phyloP scores from a whole-genome alignment of 2,329 filamentous ascomycete genomes.

The Myriosclerotinia curreyana region DNA sequence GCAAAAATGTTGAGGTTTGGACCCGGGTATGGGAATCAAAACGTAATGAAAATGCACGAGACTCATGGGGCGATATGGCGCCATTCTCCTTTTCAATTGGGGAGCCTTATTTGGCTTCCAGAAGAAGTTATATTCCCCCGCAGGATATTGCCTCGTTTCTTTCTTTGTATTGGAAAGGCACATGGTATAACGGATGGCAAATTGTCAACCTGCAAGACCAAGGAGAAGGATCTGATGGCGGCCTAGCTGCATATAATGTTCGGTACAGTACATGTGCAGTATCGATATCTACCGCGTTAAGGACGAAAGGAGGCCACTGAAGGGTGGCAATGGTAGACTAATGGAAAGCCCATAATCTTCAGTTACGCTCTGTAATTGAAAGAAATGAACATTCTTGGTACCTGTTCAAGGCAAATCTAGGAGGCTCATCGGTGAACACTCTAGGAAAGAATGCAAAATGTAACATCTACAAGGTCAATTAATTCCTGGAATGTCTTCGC shows the following conservation, averaged over 20 bases:
- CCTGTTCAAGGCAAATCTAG: no score
- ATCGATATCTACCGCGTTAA: neutral
- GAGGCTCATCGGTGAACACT: neutral
- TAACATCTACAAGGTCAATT: neutral
- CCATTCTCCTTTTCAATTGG: constrained; percentile 16
- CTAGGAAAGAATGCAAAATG: no score
- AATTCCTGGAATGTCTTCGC: neutral
- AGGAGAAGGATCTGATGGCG: constrained; percentile 2
- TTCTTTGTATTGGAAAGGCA: neutral
- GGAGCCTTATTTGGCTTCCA: constrained; percentile 1
- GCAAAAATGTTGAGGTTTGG: constrained; percentile 6
- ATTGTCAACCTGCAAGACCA: constrained; percentile 2
- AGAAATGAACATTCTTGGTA: neutral
- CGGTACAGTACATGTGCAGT: neutral
- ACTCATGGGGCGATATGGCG: constrained; percentile 16
- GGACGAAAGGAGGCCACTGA: neutral
- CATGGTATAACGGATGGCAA: neutral
- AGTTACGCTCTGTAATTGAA: neutral
- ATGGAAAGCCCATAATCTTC: neutral
- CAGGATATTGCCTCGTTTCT: constrained; percentile 1
- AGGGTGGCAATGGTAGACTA: neutral
- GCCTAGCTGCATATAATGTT: constrained; percentile 7
- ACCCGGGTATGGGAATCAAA: constrained; percentile 17
- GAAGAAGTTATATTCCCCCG: neutral
- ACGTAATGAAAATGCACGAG: constrained; percentile 23